A percentile compares a stretch with the other conserved stretches of the same genome.
phyloP scores from a whole-genome alignment of 1,139 yeast genomes.

The Yamadazyma atlantica region DNA sequence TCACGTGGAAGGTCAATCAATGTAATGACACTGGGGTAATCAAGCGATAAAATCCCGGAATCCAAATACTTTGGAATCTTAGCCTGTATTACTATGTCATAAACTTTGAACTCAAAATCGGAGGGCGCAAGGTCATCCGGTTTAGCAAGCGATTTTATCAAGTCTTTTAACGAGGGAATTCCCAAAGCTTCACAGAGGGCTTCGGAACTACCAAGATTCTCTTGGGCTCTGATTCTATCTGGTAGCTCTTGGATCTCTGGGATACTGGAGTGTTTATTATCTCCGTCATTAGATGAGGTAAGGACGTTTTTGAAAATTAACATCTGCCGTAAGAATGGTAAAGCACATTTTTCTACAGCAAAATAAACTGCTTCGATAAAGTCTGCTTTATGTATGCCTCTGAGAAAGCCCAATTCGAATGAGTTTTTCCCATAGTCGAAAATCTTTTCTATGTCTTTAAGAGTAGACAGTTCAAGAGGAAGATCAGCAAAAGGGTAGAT shows the following conservation, averaged over 20 bases:
- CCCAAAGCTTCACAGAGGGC: slow-evolving; percentile 11
- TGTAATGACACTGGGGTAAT: slow-evolving; percentile 40
- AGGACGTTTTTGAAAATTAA: slow-evolving; percentile 35
- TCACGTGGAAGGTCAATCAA: slow-evolving; percentile 41
- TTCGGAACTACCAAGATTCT: slow-evolving; percentile 19
- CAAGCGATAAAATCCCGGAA: slow-evolving; percentile 27
- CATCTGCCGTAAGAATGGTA: slow-evolving; percentile 39
- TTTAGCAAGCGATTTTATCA: slow-evolving; percentile 7
- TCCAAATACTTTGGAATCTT: slow-evolving; percentile 26
- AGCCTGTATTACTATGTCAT: slow-evolving; percentile 25
- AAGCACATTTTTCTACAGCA: slow-evolving; percentile 29
- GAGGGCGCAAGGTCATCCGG: background rate
- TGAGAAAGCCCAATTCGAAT: slow-evolving; percentile 3
- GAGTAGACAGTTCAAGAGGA: slow-evolving; percentile 5
- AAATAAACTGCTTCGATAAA: slow-evolving; percentile 18
- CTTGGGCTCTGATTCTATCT: slow-evolving; percentile 18
- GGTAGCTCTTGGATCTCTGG: slow-evolving; percentile 20
- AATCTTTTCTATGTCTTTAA: slow-evolving; percentile 5
- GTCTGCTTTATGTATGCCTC: slow-evolving; percentile 9
- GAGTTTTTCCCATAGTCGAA: slow-evolving; percentile 9
- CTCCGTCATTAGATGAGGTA: slow-evolving; percentile 26
- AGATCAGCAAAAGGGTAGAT: background rate
- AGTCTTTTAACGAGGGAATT: slow-evolving; percentile 13
- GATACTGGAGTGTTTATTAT: slow-evolving; percentile 21
- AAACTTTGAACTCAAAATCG: slow-evolving; percentile 25